phyloP scores from a whole-genome alignment of 2,329 filamentous ascomycete species.

The Trichoderma sp. region DNA sequence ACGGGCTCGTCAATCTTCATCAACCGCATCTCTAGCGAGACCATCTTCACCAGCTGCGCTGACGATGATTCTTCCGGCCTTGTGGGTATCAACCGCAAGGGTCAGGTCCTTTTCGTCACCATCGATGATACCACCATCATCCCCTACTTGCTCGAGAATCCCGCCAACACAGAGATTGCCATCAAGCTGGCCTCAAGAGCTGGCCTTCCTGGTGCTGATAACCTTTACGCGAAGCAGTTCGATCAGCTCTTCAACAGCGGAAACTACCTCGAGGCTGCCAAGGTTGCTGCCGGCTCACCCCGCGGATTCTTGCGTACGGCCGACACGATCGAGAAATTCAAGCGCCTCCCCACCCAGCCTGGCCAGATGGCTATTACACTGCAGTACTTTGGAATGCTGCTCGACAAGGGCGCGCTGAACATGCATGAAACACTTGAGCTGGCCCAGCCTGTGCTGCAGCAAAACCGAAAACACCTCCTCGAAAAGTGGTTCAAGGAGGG shows the following conservation, averaged over 20 bases:
- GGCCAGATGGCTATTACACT: constrained; percentile 92
- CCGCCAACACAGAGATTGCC: constrained; percentile 88
- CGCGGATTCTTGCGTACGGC: constrained; percentile 91
- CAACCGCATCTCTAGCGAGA: constrained; percentile 99
- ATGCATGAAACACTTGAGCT: constrained; percentile 92
- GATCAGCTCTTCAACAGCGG: constrained; percentile 80
- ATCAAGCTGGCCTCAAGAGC: constrained; percentile 96
- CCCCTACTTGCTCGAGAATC: constrained; percentile 93
- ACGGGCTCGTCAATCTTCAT: constrained; percentile 96
- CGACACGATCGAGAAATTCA: constrained; percentile 95
- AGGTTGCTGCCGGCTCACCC: constrained; percentile 94
- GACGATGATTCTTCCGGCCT: constrained; percentile 86
- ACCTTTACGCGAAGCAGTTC: constrained; percentile 90
- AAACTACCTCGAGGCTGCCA: constrained; percentile 85
- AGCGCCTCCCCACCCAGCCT: constrained; percentile 75
- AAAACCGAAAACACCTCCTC: constrained; percentile 91
- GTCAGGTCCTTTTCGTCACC: constrained; percentile 91
- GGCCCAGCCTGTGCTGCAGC: constrained; percentile 85
- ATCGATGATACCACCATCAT: constrained; percentile 91
- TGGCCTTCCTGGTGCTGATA: constrained; percentile 90
- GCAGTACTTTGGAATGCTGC: constrained; percentile 95
- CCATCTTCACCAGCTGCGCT: constrained; percentile 90
- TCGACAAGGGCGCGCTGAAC: constrained; percentile 94
- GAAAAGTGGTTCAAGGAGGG: constrained; percentile 98
- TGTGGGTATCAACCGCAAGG: constrained; percentile 94